A percentile compares a stretch with the other conserved stretches of the same genome.
Conservation (phyloP, 495 filamentous ascomycete genomes). For the Haplographium delicatum region DNA sequence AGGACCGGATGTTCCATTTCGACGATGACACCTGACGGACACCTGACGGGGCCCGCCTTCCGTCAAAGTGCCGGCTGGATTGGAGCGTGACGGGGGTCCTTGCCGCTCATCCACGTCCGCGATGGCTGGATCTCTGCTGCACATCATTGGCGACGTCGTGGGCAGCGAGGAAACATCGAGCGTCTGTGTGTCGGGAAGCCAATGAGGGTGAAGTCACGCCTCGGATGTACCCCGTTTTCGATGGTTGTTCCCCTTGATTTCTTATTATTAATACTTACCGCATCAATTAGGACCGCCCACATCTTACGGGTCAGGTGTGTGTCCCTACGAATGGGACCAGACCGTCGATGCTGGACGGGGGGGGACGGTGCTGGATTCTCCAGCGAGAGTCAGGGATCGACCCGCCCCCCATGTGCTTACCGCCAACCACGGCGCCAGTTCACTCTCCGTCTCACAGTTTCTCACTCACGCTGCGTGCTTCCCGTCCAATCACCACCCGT, state of each 20-base stretch:
- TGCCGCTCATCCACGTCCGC: constrained; percentile 5
- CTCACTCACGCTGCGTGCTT: neutral
- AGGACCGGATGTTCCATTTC: no score
- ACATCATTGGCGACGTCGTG: constrained; percentile 9
- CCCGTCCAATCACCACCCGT: constrained; percentile 9
- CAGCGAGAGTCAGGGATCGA: neutral
- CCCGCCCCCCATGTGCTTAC: neutral
- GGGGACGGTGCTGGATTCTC: neutral
- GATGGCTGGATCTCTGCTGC: constrained; percentile 6
- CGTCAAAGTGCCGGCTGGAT: no score
- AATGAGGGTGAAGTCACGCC: neutral
- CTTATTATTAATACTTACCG: no score
- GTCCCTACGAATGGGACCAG: no score
- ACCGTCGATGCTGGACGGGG: no score
- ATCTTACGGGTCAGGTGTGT: no score
- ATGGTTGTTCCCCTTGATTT: no score
- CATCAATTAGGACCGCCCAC: no score
- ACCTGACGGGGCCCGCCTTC: no score
- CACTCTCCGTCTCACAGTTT: constrained; percentile 10
- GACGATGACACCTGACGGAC: no score
- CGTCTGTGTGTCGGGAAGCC: neutral
- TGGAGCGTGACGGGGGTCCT: no score
- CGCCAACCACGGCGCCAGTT: constrained; percentile 21
- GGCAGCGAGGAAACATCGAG: neutral
- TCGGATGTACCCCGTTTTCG: no score